Percentiles rank a stretch among this genome's conserved stretches.
phyloP scores from a whole-genome alignment of 768 basidiomycete genomes.

The Lactifluus piperatus region DNA sequence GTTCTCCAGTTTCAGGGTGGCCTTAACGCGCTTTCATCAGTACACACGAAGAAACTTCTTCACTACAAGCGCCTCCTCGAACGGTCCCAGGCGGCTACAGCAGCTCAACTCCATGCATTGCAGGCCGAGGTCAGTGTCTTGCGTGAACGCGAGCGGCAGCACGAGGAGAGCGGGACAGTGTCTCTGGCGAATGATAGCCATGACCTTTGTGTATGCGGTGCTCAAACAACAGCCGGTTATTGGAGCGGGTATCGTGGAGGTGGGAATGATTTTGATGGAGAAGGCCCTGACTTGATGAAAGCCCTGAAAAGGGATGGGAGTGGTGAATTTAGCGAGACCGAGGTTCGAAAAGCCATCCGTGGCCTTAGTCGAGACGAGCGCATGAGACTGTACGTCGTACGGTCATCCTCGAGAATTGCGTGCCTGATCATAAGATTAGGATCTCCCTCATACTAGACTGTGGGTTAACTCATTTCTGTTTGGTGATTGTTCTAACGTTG shows the following conservation, averaged over 20 bases:
- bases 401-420: constrained; percentile 13
- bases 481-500: constrained; percentile 7
- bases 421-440: constrained; percentile 25
- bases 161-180: constrained; percentile 21
- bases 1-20: constrained; percentile 36
- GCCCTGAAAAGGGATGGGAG: constrained; percentile 40
- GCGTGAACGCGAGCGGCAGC: constrained; percentile 34
- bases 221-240: constrained; percentile 52
- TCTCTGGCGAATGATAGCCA: constrained; percentile 21
- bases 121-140: constrained; percentile 73
- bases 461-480: constrained; percentile 24
- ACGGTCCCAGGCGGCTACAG: constrained; percentile 66
- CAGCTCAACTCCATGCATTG: constrained; percentile 76
- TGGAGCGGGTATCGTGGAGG: constrained; percentile 61
- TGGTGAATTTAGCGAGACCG: constrained; percentile 61
- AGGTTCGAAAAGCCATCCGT: constrained; percentile 56
- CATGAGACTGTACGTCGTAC: constrained; percentile 57
- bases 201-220: constrained; percentile 46
- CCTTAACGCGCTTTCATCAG: constrained; percentile 32
- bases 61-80: constrained; percentile 76
- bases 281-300: constrained; percentile 40
- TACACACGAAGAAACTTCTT: constrained; percentile 49
- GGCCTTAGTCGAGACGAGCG: constrained; percentile 56
- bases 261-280: constrained; percentile 39
- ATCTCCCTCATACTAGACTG: constrained; percentile 59